A percentile compares a stretch with the other conserved stretches of the same genome.
These are phyloP conservation scores for Hemisphaericaspora subhashii DNA, from an alignment of 1,139 yeast genomes.

Conservation along the genomic window DNA sequence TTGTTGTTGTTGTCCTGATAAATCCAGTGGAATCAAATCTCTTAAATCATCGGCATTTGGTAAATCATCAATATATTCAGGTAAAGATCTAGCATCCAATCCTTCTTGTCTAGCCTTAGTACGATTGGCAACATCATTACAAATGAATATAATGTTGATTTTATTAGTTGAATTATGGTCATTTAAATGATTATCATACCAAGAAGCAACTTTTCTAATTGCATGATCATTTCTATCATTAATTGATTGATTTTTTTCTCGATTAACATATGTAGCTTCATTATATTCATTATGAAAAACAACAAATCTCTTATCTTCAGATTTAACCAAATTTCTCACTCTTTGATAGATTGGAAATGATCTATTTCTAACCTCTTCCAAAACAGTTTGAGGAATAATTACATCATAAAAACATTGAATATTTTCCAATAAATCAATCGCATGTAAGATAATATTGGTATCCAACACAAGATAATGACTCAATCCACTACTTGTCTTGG, in stretches of 20 bases:
- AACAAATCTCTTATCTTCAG: conserved; percentile 80
- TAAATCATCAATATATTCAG: conserved; percentile 66
- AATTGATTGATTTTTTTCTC: conserved; percentile 68
- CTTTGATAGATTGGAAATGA: conserved; percentile 88
- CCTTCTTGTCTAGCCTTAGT: conserved; percentile 56
- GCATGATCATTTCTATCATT: conserved; percentile 94
- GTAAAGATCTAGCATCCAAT: conserved; percentile 55
- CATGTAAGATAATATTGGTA: conserved; percentile 84
- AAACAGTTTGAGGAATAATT: conserved; percentile 87
- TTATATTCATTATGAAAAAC: conserved; percentile 94
- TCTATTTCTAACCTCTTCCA: conserved; percentile 88
- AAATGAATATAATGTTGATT: conserved; percentile 61
- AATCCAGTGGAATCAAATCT: conserved; percentile 69
- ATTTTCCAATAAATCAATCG: conserved; percentile 86
- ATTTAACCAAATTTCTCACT: conserved; percentile 71
- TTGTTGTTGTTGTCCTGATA: conserved; percentile 20
- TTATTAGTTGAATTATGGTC: conserved; percentile 27
- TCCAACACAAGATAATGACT: conserved; percentile 82
- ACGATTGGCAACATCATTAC: conserved; percentile 75
- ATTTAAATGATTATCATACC: conserved; percentile 70
- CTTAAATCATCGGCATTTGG: conserved; percentile 76
- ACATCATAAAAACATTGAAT: conserved; percentile 81
- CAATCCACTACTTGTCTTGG: conserved; percentile 31
- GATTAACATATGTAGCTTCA: conserved; percentile 63
- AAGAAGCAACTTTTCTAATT: conserved; percentile 70